Percentiles rank a stretch among this genome's conserved stretches.
These are phyloP conservation scores for Cercophora sp. DNA, from an alignment of 495 filamentous ascomycete genomes.

Conservation along the genomic window DNA sequence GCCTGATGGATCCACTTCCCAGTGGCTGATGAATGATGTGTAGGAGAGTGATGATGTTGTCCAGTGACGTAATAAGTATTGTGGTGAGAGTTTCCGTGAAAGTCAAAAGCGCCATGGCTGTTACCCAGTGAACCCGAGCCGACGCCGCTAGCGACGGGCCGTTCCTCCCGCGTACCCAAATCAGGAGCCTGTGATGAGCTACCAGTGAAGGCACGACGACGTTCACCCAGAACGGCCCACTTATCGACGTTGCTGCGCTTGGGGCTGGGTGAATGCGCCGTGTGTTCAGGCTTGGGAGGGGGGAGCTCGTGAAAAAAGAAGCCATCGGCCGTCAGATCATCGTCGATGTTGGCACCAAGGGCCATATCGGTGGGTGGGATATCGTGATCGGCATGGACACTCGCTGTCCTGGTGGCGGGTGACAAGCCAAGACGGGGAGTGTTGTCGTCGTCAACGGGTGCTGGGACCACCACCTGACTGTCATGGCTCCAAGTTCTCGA, in stretches of 20 bases:
- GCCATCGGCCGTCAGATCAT: constrained; percentile 58
- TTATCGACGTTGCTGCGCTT: constrained; percentile 65
- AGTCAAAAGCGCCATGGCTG: constrained; percentile 34
- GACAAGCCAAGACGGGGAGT: constrained; percentile 49
- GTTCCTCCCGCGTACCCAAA: constrained; percentile 37
- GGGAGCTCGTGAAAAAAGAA: constrained; percentile 64
- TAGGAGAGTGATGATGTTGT: constrained; percentile 21
- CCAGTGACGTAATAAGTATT: constrained; percentile 20
- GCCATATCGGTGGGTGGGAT: constrained; percentile 38
- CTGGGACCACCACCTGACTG: constrained; percentile 50
- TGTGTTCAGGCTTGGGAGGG: constrained; percentile 34
- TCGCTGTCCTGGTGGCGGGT: constrained; percentile 47
- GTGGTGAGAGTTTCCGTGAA: constrained; percentile 20
- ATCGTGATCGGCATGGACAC: constrained; percentile 36
- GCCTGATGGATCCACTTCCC: constrained; percentile 26
- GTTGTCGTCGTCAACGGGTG: constrained; percentile 36
- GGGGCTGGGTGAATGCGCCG: constrained; percentile 34
- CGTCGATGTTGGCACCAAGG: constrained; percentile 46
- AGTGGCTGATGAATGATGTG: constrained; percentile 12
- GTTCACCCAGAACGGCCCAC: constrained; percentile 81
- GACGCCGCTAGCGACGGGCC: constrained; percentile 24
- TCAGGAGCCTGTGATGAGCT: constrained; percentile 43
- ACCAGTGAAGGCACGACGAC: constrained; percentile 62
- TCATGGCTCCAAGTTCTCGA: constrained; percentile 79
- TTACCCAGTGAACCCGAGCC: constrained; percentile 32